Base-by-base conservation (phyloP, 441 rosid genomes). In the Croton setiger region DNA sequence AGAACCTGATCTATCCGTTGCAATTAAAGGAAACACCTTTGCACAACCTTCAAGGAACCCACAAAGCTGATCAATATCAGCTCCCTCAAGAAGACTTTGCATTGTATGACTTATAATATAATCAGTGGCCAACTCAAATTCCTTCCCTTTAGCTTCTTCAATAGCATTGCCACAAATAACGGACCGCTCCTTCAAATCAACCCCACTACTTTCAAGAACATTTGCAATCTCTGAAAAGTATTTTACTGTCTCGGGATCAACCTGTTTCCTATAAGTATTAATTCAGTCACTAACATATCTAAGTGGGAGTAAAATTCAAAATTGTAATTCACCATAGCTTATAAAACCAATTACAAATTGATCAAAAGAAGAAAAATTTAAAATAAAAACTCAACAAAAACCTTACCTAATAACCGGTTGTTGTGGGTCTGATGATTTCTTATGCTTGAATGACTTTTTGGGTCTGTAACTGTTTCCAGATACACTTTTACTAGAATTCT, bases 1-100 rank as follows among this genome's bases (percentile, higher is more conserved):
- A 63, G 99, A 95, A 69, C 98, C 96, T 44, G 96, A 91, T 47
- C 88, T 88, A 78, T 92, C 98, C 95, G 89, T 88, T 55, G 98
- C 88, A 78, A 91, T 85, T 71, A 85, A 82, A 74, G 98, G 93
- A 69, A 92, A 89, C 63, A 73, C 77, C 13, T 75, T 53, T 3
- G 90, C 85, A 75, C 85, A 87, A 60, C 86, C 79, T 53, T 67
- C 82, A n/a, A 96, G 70, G 76, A 96, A 96, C 73, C 84, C 77
- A 53, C 98, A 91, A 51, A 96, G 96, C 63, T 87, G 90, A 67
- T 91, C 92, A 74, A 85, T 78, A 63, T 88, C 87, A 78, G 92
- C 89, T 47, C 93, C 97, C 72, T 92, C 96, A 9, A 96, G 90
- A 6, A 92, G 89, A 68, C 81, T 85, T 82, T 92, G 90, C 84